Base-by-base conservation (phyloP, 257 asterid species). In the Leptodermis oblonga region DNA sequence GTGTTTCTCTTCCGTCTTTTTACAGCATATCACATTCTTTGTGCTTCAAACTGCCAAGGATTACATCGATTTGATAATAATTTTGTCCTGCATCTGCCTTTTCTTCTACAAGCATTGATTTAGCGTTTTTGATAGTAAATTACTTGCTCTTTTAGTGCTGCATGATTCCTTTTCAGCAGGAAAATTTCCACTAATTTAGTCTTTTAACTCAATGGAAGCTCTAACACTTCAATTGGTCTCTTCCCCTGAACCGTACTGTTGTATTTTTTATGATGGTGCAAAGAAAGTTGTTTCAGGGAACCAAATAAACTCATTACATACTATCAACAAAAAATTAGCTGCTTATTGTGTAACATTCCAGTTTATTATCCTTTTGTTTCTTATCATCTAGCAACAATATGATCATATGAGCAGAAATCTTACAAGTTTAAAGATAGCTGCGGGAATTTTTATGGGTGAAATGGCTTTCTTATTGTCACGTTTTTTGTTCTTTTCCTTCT, bases 401-500 rank as follows among this genome's bases (percentile, higher is more conserved):
- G 64, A 26, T 42, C 34, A 23, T 49, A 3, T 53, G 15, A 8
- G 72, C n/a, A 12, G 60, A 54, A 56, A 54, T 17, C 54, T 15
- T 23, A 28, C 8, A 28, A 26, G 39, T 31, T 23, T 36, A 26
- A 72, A 36, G 22, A 52, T 23, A n/a, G 26, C 42, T 51, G 25
- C 56, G 10, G 8, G 30, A 63, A 62, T 51, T 52, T 43, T 61
- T 10, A 31, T 22, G 2, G 31, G 22, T 39, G n/a, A 53, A 30
- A 39, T 52, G 71, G 30, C 59, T 42, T 28, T 61, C 64, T 48
- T 31, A 62, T 63, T 56, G 42, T 53, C 55, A 7, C 34, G 31
- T 69, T 60, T 36, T 58, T 72, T 37, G 53, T 58, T 14, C 67
- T 56, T 70, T 61, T 25, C 53, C 68, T 80, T 77, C 69, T 75